These are phyloP conservation scores for Aspergillus nidulans DNA, from an alignment of 495 filamentous ascomycete genomes.

Conservation along the genomic window DNA sequence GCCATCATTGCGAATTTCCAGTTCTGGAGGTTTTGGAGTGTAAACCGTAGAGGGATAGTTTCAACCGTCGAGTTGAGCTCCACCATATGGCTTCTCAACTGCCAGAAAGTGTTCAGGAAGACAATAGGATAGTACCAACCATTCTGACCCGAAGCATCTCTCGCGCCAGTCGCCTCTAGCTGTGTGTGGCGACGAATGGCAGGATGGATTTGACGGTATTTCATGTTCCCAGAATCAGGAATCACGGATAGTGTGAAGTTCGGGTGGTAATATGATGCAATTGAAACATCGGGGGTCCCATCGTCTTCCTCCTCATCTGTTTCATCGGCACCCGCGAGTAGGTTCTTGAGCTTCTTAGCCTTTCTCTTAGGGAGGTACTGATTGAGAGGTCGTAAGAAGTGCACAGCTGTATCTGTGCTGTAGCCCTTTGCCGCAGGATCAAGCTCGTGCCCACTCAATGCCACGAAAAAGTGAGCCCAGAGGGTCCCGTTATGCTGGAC, in stretches of 20 bases:
- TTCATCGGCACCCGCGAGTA: constrained; percentile 60
- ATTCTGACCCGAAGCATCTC: constrained; percentile 80
- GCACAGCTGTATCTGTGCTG: constrained; percentile 68
- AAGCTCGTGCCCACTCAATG: constrained; percentile 63
- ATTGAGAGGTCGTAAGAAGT: constrained; percentile 81
- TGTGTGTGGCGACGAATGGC: constrained; percentile 71
- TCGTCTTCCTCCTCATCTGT: constrained; percentile 47
- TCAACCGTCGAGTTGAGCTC: constrained; percentile 89
- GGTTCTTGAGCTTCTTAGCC: constrained; percentile 80
- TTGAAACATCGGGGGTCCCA: constrained; percentile 53
- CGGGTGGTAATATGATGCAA: constrained; percentile 88
- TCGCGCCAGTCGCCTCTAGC: constrained; percentile 66
- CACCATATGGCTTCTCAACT: constrained; percentile 84
- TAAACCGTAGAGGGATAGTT: constrained; percentile 76
- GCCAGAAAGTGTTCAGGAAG: constrained; percentile 96
- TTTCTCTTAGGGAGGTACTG: constrained; percentile 92
- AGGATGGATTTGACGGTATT: constrained; percentile 63
- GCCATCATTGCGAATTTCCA: constrained; percentile 90
- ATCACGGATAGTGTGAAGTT: constrained; percentile 89
- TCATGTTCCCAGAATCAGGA: constrained; percentile 67
- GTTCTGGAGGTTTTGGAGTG: constrained; percentile 72
- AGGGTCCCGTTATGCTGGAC: constrained; percentile 92
- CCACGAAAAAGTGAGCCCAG: constrained; percentile 90
- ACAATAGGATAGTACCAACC: constrained; percentile 96
- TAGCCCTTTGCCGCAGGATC: constrained; percentile 71